Conservation (phyloP, 1,139 yeast genomes). For the Geotrichum cucujoidarum region DNA sequence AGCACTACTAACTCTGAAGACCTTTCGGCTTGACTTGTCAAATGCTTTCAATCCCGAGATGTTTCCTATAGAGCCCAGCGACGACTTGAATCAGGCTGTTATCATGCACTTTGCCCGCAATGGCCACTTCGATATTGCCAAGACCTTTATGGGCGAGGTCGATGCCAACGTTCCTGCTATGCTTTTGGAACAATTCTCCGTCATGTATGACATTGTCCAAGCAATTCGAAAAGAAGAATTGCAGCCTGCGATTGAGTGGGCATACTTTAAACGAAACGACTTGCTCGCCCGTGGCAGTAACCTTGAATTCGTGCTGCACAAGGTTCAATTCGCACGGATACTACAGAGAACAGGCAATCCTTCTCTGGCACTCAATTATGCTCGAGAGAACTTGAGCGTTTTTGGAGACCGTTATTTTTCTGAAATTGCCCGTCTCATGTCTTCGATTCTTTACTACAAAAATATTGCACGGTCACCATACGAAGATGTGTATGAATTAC, state of each 20-base stretch:
- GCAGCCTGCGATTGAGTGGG: slow-evolving; percentile 44
- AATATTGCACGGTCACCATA: slow-evolving; percentile 43
- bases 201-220: slow-evolving; percentile 37
- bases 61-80: slow-evolving; percentile 25
- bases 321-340: slow-evolving; percentile 46
- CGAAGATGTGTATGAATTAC: slow-evolving; percentile 30
- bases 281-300: slow-evolving; percentile 37
- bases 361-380: slow-evolving; percentile 49
- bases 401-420: slow-evolving; percentile 42
- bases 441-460: slow-evolving; percentile 43
- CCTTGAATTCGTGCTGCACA: slow-evolving; percentile 61
- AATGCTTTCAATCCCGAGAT: slow-evolving; percentile 34
- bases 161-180: slow-evolving; percentile 32
- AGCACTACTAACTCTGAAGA: slow-evolving; percentile 17
- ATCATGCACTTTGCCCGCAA: slow-evolving; percentile 43
- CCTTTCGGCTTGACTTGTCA: slow-evolving; percentile 30
- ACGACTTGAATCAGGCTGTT: slow-evolving; percentile 39
- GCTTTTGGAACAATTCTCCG: slow-evolving; percentile 36
- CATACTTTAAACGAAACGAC: slow-evolving; percentile 32
- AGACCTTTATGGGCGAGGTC: slow-evolving; percentile 36
- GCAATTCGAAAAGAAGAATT: slow-evolving; percentile 33
- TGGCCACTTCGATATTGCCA: slow-evolving; percentile 42
- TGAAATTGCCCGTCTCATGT: slow-evolving; percentile 52
- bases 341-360: slow-evolving; percentile 30
- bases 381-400: slow-evolving; percentile 48